Percentiles rank a stretch among this genome's conserved stretches.
phyloP scores from a whole-genome alignment of 1,139 yeast genomes.

The Geotrichum histeridarum region DNA sequence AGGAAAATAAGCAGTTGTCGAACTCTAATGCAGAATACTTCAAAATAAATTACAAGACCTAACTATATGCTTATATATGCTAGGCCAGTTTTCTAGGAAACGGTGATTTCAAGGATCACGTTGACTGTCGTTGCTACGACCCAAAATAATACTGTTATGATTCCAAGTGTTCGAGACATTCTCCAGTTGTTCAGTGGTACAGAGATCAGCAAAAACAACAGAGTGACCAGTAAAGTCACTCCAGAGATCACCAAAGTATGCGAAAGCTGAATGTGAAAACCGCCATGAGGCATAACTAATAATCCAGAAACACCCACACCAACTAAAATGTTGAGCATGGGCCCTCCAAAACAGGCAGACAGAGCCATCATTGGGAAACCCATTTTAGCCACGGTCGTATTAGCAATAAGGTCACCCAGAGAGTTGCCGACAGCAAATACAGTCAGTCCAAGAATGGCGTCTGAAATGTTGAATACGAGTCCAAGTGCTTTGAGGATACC shows the following conservation, averaged over 20 bases:
- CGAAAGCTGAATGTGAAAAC: conserved; percentile 41
- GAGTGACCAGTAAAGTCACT: conserved; percentile 49
- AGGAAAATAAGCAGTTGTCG: neutral
- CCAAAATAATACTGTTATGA: conserved; percentile 54
- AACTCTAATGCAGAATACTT: neutral
- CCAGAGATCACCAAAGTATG: conserved; percentile 49
- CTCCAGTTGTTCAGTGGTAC: conserved; percentile 66
- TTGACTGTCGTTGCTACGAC: conserved; percentile 37
- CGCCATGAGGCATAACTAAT: conserved; percentile 40
- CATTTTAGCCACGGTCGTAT: conserved; percentile 74
- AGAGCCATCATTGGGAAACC: conserved; percentile 91
- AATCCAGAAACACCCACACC: conserved; percentile 68
- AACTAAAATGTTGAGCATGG: conserved; percentile 57
- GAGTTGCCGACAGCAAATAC: conserved; percentile 92
- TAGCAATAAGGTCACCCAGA: conserved; percentile 81
- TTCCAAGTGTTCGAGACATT: conserved; percentile 56
- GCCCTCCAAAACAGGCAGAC: conserved; percentile 94
- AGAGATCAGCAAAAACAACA: conserved; percentile 48
- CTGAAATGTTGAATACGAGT: conserved; percentile 57
- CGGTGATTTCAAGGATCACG: conserved; percentile 28
- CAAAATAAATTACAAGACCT: neutral
- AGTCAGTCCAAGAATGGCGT: conserved; percentile 77
- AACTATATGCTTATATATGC: neutral
- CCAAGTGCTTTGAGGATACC: conserved; percentile 61
- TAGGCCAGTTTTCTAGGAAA: neutral